Evolutionary conservation across 805 yeast species (phyloP).

Genomic region (Candida endomychidarum): DNA sequence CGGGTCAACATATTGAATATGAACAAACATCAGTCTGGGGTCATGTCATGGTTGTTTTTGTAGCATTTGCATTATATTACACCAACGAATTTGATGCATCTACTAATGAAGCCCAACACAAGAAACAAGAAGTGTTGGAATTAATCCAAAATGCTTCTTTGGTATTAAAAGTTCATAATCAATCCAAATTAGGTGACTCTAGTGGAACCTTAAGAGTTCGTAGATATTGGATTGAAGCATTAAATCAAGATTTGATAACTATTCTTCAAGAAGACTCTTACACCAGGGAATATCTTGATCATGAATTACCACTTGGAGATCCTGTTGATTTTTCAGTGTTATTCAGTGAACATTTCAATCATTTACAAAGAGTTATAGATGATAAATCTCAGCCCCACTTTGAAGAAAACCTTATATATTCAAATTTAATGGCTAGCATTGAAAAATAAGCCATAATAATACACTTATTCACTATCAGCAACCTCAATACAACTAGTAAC

Average conservation of each 20-base stretch:
- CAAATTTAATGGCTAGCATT: conserved; percentile 1
- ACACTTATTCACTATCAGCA: conserved; percentile 9
- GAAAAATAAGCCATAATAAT: too few relatives aligned
- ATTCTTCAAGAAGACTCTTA: background rate
- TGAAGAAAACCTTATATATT: conserved; percentile 1
- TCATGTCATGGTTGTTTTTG: conserved; percentile 6
- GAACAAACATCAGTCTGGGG: conserved; percentile 1
- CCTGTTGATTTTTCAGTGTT: background rate
- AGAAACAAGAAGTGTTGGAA: conserved; percentile 1
- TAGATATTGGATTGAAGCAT: conserved; percentile 12
- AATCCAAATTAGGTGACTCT: conserved; percentile 1
- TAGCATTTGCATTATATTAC: conserved; percentile 8
- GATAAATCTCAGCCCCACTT: background rate
- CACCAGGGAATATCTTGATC: background rate
- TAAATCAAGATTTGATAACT: conserved; percentile 10
- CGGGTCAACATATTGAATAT: background rate
- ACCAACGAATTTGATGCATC: conserved; percentile 3
- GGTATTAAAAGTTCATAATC: conserved; percentile 4
- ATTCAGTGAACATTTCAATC: conserved; percentile 1
- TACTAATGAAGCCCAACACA: background rate
- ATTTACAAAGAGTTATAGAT: background rate
- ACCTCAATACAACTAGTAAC: conserved; percentile 13
- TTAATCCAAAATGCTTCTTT: background rate
- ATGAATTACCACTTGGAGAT: background rate
- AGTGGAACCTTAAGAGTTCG: conserved; percentile 14